phyloP scores from a whole-genome alignment of 805 yeast genomes.

The Yarrowia sp. region DNA sequence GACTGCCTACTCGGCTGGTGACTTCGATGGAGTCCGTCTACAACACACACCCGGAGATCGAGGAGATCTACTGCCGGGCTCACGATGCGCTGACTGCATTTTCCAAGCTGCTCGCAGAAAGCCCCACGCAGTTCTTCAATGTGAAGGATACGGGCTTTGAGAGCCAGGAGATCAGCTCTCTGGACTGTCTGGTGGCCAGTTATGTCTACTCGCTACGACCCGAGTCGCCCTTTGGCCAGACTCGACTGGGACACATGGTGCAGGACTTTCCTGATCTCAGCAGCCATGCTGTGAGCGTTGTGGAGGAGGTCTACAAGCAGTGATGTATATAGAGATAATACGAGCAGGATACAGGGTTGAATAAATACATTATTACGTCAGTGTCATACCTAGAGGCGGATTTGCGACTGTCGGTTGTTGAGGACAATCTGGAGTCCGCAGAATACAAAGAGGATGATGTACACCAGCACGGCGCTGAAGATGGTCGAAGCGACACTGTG shows the following conservation, averaged over 20 bases:
- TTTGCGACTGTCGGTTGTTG: conserved; percentile 62
- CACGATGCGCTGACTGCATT: conserved; percentile 1
- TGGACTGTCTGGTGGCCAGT: conserved; percentile 19
- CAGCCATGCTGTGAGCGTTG: neutral
- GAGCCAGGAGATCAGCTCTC: neutral
- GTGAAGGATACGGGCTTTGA: neutral
- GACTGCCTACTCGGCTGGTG: neutral
- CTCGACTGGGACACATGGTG: conserved; percentile 5
- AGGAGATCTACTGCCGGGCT: conserved; percentile 2
- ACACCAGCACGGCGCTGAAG: conserved; percentile 83
- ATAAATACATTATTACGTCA: conserved; percentile 26
- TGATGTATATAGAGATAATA: neutral
- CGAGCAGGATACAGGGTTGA: neutral
- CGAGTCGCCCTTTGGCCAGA: conserved; percentile 13
- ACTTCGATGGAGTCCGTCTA: neutral
- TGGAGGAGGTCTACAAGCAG: neutral
- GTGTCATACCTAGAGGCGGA: conserved; percentile 45
- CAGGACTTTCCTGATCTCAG: conserved; percentile 8
- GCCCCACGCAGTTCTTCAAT: conserved; percentile 5
- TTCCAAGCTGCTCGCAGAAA: neutral
- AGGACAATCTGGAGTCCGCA: conserved; percentile 83
- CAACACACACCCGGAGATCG: neutral
- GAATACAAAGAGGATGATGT: conserved; percentile 73
- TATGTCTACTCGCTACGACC: conserved; percentile 8
- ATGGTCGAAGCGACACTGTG: conserved; percentile 80